Conservation (phyloP, 371 early-diverging fungal species). For the Syncephalastrum contaminatum region DNA sequence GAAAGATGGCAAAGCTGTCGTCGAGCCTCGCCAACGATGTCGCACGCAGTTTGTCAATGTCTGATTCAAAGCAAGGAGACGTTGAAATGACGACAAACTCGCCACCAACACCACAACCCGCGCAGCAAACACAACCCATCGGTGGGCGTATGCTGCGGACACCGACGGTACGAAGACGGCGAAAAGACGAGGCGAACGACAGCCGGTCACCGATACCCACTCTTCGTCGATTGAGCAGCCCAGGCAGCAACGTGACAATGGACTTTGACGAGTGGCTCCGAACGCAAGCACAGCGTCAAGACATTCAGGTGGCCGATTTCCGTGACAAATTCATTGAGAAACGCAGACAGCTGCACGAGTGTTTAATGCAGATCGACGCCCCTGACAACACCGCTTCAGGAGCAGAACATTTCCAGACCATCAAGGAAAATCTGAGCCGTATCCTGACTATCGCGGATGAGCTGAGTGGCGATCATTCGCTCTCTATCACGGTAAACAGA, state of each 20-base stretch:
- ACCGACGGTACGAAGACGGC: background rate
- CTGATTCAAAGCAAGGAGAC: constrained; percentile 15
- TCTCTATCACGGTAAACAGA: constrained; percentile 27
- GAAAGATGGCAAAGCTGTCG: constrained; percentile 43
- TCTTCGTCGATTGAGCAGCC: background rate
- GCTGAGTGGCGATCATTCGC: constrained; percentile 34
- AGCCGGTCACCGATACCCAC: constrained; percentile 2
- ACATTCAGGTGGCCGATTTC: constrained; percentile 13
- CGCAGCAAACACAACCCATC: background rate
- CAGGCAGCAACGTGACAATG: constrained; percentile 2
- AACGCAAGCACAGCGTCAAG: constrained; percentile 19
- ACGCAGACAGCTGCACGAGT: constrained; percentile 25
- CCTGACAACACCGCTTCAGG: constrained; percentile 18
- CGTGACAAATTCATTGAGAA: constrained; percentile 16
- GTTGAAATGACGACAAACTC: constrained; percentile 15
- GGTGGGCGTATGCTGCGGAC: background rate
- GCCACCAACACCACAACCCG: constrained; percentile 7
- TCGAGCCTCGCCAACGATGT: constrained; percentile 43
- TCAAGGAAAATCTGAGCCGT: constrained; percentile 24
- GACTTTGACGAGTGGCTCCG: constrained; percentile 22
- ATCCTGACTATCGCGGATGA: constrained; percentile 36
- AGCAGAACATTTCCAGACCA: constrained; percentile 21
- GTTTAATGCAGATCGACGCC: constrained; percentile 17
- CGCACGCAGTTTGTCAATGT: constrained; percentile 40
- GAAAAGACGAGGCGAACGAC: background rate